Base-by-base conservation (phyloP, 805 yeast genomes). In the Sungouiozyma ichnusensis region DNA sequence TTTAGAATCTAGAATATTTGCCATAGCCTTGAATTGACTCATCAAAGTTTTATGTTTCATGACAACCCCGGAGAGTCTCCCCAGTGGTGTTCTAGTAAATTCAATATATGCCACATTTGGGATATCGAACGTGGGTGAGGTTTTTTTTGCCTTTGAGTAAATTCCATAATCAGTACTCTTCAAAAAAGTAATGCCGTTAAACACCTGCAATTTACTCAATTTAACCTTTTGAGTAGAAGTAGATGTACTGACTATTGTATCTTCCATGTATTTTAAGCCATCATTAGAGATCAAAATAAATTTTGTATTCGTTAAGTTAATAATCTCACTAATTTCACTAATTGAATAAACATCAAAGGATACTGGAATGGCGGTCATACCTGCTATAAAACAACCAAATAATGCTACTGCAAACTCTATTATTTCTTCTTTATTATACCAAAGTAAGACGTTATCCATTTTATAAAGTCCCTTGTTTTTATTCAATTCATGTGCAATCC, bases 61-160 rank as follows among this genome's bases (percentile, higher is more conserved):
- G 1, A 94, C 95, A 31, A 92, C 94, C 15, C 99, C 99, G 44
- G 95, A 71, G 31, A 87, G 64, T 49, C 88, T 94, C 2, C 97
- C 97, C 20, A 84, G 76, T 0, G 97, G 94, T 1, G 94, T 82
- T 51, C 88, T 75, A 0, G 92, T 77, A 55, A 83, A 92, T 63
- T 92, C 98, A 13, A 92, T 88, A 54, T 92, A 92, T 0, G 97
- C 96, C 44, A 92, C 65, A 54, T 85, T 94, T 1, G 88, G 85
- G 1, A 79, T 76, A 49, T 81, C 85, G 36, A 79, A 63, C 0
- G 83, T 76, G 1, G 88, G 85, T 1, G 73, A 71, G 5, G 65
- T 69, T 42, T 75, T 73, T 50, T 73, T 77, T 3, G 78, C 73
- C 24, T 76, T 72, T 39, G 76, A 77, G 49, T 74, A 80, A 1